Evolutionary conservation across 2,329 filamentous ascomycete genomes (phyloP), one percentile per base, ranked within the genome.

Genomic region (Colletotrichum chlorophyti): DNA sequence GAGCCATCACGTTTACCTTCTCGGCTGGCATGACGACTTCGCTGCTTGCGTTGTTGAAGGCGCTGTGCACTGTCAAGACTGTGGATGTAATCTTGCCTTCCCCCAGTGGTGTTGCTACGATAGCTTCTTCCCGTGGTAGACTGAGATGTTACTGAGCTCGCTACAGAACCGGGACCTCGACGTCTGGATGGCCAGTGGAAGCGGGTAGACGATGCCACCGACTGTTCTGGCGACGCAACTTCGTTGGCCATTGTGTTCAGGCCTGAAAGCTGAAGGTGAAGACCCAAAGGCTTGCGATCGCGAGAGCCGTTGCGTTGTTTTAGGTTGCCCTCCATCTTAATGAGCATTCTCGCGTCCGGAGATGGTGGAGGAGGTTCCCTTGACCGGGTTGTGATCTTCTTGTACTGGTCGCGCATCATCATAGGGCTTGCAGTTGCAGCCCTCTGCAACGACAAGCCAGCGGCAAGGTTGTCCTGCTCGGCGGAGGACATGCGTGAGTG

Each of bases 11-110:
- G 67, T 15, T 72, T 73, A n/a, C 76, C 73, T 34, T 83, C 81
- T 2, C 76, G 74, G 68, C 82, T 85, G 38, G 68, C 80, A 50
- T 84, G 83, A 7, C 86, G 81, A 42, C 81, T 84, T 49, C 83
- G 80, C 49, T 80, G 75, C 61, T 79, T 82, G 3, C 55, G 62
- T 77, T 79, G 5, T 80, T 77, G 67, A 87, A 86, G 58, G n/a
- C 86, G 83, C 54, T 87, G 86, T 9, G 91, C 91, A 47, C 91
- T 84, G 29, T 96, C 92, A 1, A 97, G 76, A 69, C 91, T 95
- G 74, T 87, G 91, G 63, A 96, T 93, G 69, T 95, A 96, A 63
- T 93, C 88, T 65, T 96, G 35, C 81, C 83, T 65, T 84, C 88
- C 10, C 76, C 49, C 59, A 34, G 71, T 78, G 45, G 72, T 77